Evolutionary conservation across 257 asterid species (phyloP).

Genomic region (Jacaranda copaia): DNA sequence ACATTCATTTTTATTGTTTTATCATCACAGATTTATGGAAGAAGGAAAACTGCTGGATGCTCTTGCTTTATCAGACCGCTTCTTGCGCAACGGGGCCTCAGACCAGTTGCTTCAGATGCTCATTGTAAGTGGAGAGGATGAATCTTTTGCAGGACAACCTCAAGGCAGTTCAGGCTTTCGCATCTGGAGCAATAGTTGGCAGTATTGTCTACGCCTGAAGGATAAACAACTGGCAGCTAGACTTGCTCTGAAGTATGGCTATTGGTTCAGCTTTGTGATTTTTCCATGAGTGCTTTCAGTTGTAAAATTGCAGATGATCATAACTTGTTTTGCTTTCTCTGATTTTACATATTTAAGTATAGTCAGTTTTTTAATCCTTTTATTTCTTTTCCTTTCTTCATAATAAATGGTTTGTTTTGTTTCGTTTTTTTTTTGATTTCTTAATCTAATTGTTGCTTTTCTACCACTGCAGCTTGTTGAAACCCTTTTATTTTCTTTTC

Average conservation of each 20-base stretch:
- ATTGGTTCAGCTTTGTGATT: constrained; percentile 43
- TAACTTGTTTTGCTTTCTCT: constrained; percentile 24
- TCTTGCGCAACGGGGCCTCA: constrained; percentile 90
- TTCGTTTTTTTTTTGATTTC: too few species aligned
- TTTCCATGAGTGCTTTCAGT: constrained; percentile 20
- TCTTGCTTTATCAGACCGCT: constrained; percentile 95
- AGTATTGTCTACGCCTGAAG: constrained; percentile 88
- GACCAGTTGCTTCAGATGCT: constrained; percentile 88
- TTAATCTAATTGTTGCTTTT: constrained; percentile 25
- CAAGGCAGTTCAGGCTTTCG: constrained; percentile 63
- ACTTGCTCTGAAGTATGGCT: constrained; percentile 83
- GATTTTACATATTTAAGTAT: constrained; percentile 12
- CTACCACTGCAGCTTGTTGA: constrained; percentile 7
- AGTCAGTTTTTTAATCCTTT: constrained; percentile 14
- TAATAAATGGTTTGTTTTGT: too few species aligned
- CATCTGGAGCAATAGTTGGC: constrained; percentile 91
- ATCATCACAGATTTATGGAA: constrained; percentile 72
- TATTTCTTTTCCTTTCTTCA: not conserved
- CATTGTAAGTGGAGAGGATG: constrained; percentile 71
- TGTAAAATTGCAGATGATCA: constrained; percentile 24
- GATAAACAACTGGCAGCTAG: constrained; percentile 87
- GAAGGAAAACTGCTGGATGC: constrained; percentile 96
- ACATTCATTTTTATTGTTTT: constrained; percentile 33
- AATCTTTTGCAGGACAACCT: constrained; percentile 50
- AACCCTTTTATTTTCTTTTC: not conserved